Conservation (phyloP, 2,329 filamentous ascomycete genomes). For the Microascus cirrosus region DNA sequence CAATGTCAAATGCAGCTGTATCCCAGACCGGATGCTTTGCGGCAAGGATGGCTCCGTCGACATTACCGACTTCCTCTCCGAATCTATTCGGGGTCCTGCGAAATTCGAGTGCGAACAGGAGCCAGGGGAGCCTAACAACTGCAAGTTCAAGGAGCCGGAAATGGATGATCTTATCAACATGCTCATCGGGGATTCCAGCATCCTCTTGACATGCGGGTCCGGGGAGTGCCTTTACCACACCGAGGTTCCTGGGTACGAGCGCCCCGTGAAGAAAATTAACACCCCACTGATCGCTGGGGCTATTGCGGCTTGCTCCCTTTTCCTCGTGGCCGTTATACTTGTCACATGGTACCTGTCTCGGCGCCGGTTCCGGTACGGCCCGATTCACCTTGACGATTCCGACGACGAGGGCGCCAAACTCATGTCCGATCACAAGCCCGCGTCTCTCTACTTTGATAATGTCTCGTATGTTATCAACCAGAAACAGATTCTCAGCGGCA, state of each 20-base stretch:
- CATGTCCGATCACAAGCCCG: conserved; percentile 84
- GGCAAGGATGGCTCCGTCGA: conserved; percentile 87
- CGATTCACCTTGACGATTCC: conserved; percentile 77
- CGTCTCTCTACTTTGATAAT: conserved; percentile 77
- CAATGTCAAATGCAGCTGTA: conserved; percentile 75
- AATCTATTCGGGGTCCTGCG: conserved; percentile 79
- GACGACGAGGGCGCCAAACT: conserved; percentile 81
- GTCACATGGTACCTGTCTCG: conserved; percentile 80
- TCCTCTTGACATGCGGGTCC: conserved; percentile 67
- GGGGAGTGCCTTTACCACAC: conserved; percentile 92
- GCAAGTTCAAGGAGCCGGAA: conserved; percentile 78
- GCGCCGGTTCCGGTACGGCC: conserved; percentile 56
- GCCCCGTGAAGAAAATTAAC: conserved; percentile 89
- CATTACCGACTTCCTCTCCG: conserved; percentile 74
- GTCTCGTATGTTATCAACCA: conserved; percentile 81
- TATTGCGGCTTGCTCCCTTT: conserved; percentile 76
- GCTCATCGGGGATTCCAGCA: conserved; percentile 87
- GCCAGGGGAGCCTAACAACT: conserved; percentile 52
- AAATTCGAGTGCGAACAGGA: conserved; percentile 64
- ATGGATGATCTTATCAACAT: conserved; percentile 85
- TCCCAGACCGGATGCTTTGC: conserved; percentile 86
- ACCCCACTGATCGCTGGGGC: conserved; percentile 91
- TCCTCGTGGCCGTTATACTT: conserved; percentile 78
- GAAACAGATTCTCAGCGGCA: conserved; percentile 69
- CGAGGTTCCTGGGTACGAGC: conserved; percentile 81